Evolutionary conservation across 257 asterid genomes (phyloP), one percentile per base, ranked within the genome.

Genomic region (Avicennia marina): DNA sequence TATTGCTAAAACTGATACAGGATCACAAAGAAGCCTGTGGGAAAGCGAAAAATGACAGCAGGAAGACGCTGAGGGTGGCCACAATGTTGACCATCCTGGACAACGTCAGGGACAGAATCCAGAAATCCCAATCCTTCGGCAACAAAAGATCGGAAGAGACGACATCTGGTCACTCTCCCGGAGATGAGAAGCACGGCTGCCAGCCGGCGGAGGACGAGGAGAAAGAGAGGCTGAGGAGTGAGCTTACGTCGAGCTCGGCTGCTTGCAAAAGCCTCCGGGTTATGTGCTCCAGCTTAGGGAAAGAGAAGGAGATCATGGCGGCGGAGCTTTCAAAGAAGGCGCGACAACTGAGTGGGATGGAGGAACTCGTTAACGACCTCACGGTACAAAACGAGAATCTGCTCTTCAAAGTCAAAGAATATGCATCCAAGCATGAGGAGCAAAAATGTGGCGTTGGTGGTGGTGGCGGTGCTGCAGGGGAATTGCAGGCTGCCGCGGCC

Each of bases 11-110:
- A 69, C 67, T 90, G 46, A 76, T 82, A 58, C 85, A 90, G 47
- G 95, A 90, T 50, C 96, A 90, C 63, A 83, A 86, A 77, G 62
- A 72, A 33, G 88, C 89, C 11, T 81, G 85, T 49, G 70, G 72
- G 48, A 80, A 78, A 52, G 83, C 75, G 56, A 80, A 68, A 34
- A 78, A 72, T 7, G 95, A 74, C 42, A 77, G 81, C 33, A 58
- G 95, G 12, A 75, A 90, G 42, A 86, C 73, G 86, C 66, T 90
- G 32, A 76, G 97, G 75, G 96, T 86, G 50, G 95, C 94, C 6
- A 85, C 91, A 22, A 90, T 90, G 97, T 62, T 90, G 85, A 76
- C 96, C 6, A 90, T 86, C 58, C 77, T 90, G 12, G 96, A 86
- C 22, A 84, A 73, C 53, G 83, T 85, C 0, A 62, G 86, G 53